Evolutionary conservation across 345 rosid genomes (phyloP).

Genomic region (Kernera saxatilis): DNA sequence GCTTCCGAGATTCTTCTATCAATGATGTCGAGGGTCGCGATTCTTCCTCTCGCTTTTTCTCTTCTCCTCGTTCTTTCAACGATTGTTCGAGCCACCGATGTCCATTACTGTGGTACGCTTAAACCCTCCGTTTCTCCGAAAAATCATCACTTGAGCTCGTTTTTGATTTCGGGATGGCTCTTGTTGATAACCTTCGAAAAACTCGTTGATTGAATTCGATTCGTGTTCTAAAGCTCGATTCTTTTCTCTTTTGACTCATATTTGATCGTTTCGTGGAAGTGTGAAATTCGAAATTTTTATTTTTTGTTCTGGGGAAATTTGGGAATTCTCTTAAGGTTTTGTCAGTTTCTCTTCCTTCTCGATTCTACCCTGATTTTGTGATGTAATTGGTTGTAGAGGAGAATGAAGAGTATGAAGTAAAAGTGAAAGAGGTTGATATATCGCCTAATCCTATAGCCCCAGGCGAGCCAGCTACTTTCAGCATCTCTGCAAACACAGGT

Average conservation of each 20-base stretch:
- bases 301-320: background rate
- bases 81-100: conserved; percentile 14
- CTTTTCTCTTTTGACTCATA: background rate
- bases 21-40: background rate
- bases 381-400: conserved; percentile 36
- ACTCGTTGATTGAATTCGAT: background rate
- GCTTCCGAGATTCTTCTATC: conserved; percentile 2
- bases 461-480: conserved; percentile 56
- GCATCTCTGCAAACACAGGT: conserved; percentile 64
- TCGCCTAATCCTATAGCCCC: conserved; percentile 55
- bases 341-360: background rate
- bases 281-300: background rate
- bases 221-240: background rate
- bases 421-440: conserved; percentile 54
- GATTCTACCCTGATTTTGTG: background rate
- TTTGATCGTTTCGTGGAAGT: background rate
- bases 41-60: background rate
- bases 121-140: background rate
- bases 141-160: background rate
- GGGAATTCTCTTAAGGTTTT: background rate
- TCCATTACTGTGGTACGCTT: conserved; percentile 25
- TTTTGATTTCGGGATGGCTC: background rate
- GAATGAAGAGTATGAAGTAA: conserved; percentile 49
- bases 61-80: background rate
- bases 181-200: background rate